Percentiles rank a stretch among this genome's conserved stretches.
phyloP scores from a whole-genome alignment of 371 early-diverging fungal genomes.

The Mucor piriformis region DNA sequence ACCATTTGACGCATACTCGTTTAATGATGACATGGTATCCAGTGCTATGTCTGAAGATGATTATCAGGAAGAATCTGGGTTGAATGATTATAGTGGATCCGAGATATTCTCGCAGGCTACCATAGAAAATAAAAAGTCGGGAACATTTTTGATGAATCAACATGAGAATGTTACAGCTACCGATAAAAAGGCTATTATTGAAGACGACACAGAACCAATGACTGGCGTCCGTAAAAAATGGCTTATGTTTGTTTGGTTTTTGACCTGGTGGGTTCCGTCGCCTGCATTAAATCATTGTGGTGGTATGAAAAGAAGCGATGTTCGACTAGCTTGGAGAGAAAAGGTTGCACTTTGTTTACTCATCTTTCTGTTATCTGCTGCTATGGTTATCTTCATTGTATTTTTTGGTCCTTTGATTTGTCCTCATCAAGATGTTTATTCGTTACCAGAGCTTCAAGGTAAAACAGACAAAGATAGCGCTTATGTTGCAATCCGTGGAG shows the following conservation, averaged over 20 bases:
- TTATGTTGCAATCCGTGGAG: constrained; percentile 72
- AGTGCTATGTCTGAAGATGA: constrained; percentile 40
- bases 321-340: constrained; percentile 93
- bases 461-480: constrained; percentile 42
- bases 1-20: constrained; percentile 35
- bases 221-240: constrained; percentile 61
- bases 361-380: constrained; percentile 77
- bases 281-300: constrained; percentile 60
- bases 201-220: constrained; percentile 37
- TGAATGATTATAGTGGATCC: constrained; percentile 26
- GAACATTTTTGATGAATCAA: not conserved
- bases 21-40: constrained; percentile 40
- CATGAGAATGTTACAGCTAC: not conserved
- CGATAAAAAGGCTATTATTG: constrained; percentile 24
- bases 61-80: constrained; percentile 26
- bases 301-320: constrained; percentile 72
- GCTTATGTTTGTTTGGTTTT: constrained; percentile 74
- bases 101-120: constrained; percentile 27
- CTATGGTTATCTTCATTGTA: constrained; percentile 89
- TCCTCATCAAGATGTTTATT: constrained; percentile 78
- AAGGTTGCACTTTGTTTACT: constrained; percentile 91
- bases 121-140: constrained; percentile 22
- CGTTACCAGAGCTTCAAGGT: constrained; percentile 56
- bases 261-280: constrained; percentile 86
- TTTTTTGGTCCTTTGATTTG: constrained; percentile 90